A percentile compares a stretch with the other conserved stretches of the same genome.
Conservation (phyloP, 768 basidiomycete genomes). For the Saitozyma sp. region DNA sequence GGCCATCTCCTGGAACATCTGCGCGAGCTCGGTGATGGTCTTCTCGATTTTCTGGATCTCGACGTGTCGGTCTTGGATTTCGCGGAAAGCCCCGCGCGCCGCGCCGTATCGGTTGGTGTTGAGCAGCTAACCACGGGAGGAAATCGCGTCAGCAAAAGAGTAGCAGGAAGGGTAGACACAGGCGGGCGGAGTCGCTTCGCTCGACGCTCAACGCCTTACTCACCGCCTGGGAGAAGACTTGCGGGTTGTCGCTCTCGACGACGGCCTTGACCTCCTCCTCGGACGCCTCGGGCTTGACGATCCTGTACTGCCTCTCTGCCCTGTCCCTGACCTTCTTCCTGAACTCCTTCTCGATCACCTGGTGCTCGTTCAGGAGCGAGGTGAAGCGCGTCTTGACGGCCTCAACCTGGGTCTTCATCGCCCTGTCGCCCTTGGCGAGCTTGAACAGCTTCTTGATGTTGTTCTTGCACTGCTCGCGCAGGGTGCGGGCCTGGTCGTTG, state of each 20-base stretch:
- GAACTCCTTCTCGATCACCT: conserved; percentile 56
- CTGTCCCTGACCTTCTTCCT: conserved; percentile 56
- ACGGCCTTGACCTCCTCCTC: conserved; percentile 74
- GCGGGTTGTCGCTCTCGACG: conserved; percentile 66
- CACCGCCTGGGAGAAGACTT: conserved; percentile 68
- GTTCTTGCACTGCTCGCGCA: conserved; percentile 53
- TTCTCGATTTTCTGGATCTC: conserved; percentile 82
- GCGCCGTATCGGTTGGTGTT: conserved; percentile 79
- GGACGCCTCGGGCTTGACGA: conserved; percentile 77
- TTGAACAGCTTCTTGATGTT: conserved; percentile 54
- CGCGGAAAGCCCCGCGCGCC: conserved; percentile 74
- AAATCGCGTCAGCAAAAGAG: not conserved
- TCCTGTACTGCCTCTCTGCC: conserved; percentile 57
- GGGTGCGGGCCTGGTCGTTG: conserved; percentile 45
- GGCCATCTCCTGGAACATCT: conserved; percentile 87
- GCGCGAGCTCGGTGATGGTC: conserved; percentile 83
- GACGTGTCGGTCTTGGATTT: conserved; percentile 84
- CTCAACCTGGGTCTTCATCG: conserved; percentile 52
- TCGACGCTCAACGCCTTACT: conserved; percentile 13
- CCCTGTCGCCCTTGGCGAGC: conserved; percentile 52
- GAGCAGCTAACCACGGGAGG: conserved; percentile 59
- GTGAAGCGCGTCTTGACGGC: conserved; percentile 55
- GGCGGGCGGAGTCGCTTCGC: not conserved
- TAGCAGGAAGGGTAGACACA: not conserved
- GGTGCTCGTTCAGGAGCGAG: conserved; percentile 55